phyloP scores from a whole-genome alignment of 2,329 filamentous ascomycete genomes.

The Cyanodermella asteris region DNA sequence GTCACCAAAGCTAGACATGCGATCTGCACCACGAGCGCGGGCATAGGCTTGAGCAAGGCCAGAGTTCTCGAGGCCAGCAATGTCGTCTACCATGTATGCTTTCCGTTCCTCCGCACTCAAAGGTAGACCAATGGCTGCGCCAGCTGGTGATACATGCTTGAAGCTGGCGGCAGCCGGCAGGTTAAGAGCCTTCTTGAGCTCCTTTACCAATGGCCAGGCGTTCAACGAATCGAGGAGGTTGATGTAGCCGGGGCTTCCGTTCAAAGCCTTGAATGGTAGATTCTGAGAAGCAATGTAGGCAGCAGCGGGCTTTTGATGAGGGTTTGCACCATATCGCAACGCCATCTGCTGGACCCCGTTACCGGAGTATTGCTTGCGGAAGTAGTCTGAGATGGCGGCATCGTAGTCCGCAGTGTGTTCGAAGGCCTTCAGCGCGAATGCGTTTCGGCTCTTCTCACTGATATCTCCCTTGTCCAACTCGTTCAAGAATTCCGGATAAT shows the following conservation, averaged over 20 bases:
- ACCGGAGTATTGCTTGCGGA: slow-evolving; percentile 86
- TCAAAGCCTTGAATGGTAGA: slow-evolving; percentile 85
- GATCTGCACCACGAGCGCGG: slow-evolving; percentile 81
- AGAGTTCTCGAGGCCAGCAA: slow-evolving; percentile 65
- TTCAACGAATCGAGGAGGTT: slow-evolving; percentile 93
- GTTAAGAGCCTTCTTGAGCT: slow-evolving; percentile 72
- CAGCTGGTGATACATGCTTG: slow-evolving; percentile 96
- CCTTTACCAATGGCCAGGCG: slow-evolving; percentile 90
- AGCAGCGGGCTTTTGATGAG: slow-evolving; percentile 90
- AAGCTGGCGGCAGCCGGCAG: slow-evolving; percentile 88
- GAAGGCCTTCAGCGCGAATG: slow-evolving; percentile 91
- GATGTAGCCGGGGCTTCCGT: slow-evolving; percentile 84
- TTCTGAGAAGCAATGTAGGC: slow-evolving; percentile 52
- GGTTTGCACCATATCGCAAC: slow-evolving; percentile 89
- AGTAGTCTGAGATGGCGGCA: slow-evolving; percentile 82
- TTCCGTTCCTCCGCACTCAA: slow-evolving; percentile 75
- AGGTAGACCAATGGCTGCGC: slow-evolving; percentile 79
- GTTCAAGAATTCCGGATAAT: slow-evolving; percentile 84
- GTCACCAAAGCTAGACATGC: slow-evolving; percentile 97
- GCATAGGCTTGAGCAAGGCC: slow-evolving; percentile 84
- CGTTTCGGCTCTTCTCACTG: slow-evolving; percentile 61
- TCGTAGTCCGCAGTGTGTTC: slow-evolving; percentile 97
- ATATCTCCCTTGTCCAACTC: slow-evolving; percentile 78
- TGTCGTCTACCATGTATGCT: slow-evolving; percentile 96
- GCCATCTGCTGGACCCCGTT: slow-evolving; percentile 64